Conservation (phyloP, 1,139 yeast species). For the Zygosaccharomyces sapae region DNA sequence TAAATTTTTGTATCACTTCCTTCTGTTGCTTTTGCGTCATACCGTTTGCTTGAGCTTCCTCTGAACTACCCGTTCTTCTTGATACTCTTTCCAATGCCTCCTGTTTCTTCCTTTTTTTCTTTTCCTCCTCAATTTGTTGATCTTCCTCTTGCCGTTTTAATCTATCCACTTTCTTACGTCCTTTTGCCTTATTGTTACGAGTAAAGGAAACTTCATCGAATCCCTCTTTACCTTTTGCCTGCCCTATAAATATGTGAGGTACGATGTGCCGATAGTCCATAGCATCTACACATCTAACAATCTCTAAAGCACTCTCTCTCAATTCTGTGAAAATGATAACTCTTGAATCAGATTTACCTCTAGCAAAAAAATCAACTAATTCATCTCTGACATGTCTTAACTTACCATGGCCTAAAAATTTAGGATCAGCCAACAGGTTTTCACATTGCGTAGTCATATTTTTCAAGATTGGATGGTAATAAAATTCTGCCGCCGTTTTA, state of each 20-base stretch:
- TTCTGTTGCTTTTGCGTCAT: conserved; percentile 74
- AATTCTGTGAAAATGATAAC: conserved; percentile 85
- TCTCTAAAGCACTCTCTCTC: conserved; percentile 85
- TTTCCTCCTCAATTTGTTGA: conserved; percentile 26
- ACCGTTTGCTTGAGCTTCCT: conserved; percentile 43
- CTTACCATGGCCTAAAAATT: conserved; percentile 70
- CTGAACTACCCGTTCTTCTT: conserved; percentile 42
- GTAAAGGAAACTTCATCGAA: conserved; percentile 52
- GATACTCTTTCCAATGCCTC: conserved; percentile 35
- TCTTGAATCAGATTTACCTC: conserved; percentile 49
- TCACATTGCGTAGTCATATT: conserved; percentile 47
- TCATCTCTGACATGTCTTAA: conserved; percentile 57
- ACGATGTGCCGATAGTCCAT: conserved; percentile 43
- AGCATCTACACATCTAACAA: conserved; percentile 61
- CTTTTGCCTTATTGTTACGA: conserved; percentile 42
- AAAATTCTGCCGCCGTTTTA: conserved; percentile 58
- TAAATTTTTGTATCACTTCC: conserved; percentile 68
- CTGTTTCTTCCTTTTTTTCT: conserved; percentile 29
- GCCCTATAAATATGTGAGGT: conserved; percentile 92
- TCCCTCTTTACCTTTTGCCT: conserved; percentile 56
- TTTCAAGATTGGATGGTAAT: conserved; percentile 47
- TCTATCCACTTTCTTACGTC: conserved; percentile 40
- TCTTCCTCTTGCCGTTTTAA: conserved; percentile 36
- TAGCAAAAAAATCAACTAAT: conserved; percentile 50
- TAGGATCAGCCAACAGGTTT: conserved; percentile 40